Evolutionary conservation across 192 early-diverging fungal species (phyloP).

Genomic region (Podila epigama): DNA sequence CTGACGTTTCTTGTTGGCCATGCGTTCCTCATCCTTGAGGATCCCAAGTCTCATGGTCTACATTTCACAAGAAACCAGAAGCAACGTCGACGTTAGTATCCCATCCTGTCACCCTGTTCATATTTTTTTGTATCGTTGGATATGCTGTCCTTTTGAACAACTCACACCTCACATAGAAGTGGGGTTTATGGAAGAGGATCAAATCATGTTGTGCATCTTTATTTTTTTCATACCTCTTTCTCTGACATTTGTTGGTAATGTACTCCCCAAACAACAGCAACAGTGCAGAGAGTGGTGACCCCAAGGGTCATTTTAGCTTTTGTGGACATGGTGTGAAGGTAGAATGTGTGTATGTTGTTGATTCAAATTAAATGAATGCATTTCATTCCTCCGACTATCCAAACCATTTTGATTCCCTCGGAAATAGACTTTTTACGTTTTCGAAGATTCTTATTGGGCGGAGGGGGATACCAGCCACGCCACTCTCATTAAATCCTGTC

Average conservation of each 20-base stretch:
- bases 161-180: not conserved
- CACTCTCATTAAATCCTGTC: no score
- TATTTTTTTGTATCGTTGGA: no score
- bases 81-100: no score
- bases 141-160: no score
- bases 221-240: slow-evolving; percentile 32
- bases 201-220: no score
- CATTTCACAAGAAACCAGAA: no score
- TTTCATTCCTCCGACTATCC: not conserved
- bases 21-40: slow-evolving; percentile 39
- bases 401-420: not conserved
- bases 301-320: slow-evolving; percentile 49
- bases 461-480: no score
- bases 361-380: not conserved
- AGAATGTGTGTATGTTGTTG: not conserved
- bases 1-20: slow-evolving; percentile 48
- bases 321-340: slow-evolving; percentile 27
- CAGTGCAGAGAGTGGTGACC: slow-evolving; percentile 32
- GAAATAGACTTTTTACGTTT: not conserved
- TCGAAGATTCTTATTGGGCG: no score
- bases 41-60: slow-evolving; percentile 49
- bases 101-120: no score
- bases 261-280: slow-evolving; percentile 41
- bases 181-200: not conserved
- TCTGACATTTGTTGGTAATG: slow-evolving; percentile 51